These are phyloP conservation scores for Coix lacrymajobi DNA, from an alignment of 176 grass and related monocot species.

Conservation along the genomic window DNA sequence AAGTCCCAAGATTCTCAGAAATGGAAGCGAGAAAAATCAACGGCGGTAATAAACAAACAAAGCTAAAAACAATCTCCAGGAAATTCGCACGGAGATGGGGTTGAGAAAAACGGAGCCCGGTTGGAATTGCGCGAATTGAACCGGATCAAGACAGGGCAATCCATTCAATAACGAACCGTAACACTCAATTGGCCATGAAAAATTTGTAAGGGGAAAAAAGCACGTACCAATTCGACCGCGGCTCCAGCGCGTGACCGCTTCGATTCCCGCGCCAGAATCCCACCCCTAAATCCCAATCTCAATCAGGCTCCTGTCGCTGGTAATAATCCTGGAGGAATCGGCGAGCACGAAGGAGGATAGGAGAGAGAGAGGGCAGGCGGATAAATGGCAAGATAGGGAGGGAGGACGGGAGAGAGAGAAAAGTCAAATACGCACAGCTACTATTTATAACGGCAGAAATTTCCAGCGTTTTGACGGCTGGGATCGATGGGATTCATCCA, in stretches of 20 bases:
- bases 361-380: neutral
- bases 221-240: constrained; percentile 8
- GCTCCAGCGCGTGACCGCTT: neutral
- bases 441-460: constrained; percentile 25
- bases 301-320: neutral
- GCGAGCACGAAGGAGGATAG: neutral
- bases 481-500: neutral
- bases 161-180: neutral
- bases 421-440: constrained; percentile 19
- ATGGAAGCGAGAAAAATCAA: neutral
- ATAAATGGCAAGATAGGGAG: constrained; percentile 27
- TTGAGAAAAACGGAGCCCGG: neutral
- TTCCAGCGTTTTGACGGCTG: constrained; percentile 7
- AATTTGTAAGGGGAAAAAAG: neutral
- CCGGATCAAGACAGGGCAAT: neutral
- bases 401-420: constrained; percentile 11
- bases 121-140: neutral
- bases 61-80: neutral
- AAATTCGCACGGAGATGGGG: neutral
- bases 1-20: neutral
- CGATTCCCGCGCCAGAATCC: neutral
- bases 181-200: neutral
- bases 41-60: neutral
- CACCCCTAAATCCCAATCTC: neutral
- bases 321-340: constrained; percentile 12